A percentile compares a stretch with the other conserved stretches of the same genome.
These are phyloP conservation scores for Penicillium oxalicum DNA, from an alignment of 2,329 filamentous ascomycete genomes.

Conservation along the genomic window DNA sequence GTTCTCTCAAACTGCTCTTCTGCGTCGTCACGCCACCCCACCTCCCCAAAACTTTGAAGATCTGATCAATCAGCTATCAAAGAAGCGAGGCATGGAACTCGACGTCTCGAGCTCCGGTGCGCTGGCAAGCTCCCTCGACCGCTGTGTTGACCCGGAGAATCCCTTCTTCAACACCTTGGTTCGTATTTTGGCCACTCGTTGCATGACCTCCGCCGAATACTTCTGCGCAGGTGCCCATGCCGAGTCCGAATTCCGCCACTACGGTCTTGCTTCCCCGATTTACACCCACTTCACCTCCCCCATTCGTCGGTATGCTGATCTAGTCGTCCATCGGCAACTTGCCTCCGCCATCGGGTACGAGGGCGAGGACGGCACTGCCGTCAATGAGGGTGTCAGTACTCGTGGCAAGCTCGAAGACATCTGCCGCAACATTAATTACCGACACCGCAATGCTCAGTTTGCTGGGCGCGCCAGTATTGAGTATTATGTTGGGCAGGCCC, in stretches of 20 bases:
- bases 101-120: conserved; percentile 81
- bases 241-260: conserved; percentile 92
- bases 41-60: conserved; percentile 97
- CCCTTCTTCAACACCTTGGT: conserved; percentile 98
- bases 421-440: conserved; percentile 96
- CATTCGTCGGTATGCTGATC: conserved; percentile 94
- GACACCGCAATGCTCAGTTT: conserved; percentile 94
- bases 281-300: conserved; percentile 99
- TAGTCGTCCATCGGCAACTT: conserved; percentile 88
- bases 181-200: conserved; percentile 93
- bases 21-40: conserved; percentile 85
- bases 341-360: conserved; percentile 91
- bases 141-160: conserved; percentile 69
- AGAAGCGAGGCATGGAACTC: conserved; percentile 75
- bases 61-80: conserved; percentile 80
- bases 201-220: conserved; percentile 99
- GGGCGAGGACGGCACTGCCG: conserved; percentile 49
- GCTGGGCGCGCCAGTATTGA: conserved; percentile 90
- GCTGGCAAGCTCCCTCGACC: conserved; percentile 87
- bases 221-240: conserved; percentile 92
- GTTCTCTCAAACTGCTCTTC: conserved; percentile 90
- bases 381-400: conserved; percentile 75
- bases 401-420: conserved; percentile 83
- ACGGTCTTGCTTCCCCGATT: conserved; percentile 91
- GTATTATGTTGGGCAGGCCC: conserved; percentile 95